Evolutionary conservation across 2,329 filamentous ascomycete species (phyloP), one percentile per base, ranked within the genome.

Genomic region (Monosporascus sp.): DNA sequence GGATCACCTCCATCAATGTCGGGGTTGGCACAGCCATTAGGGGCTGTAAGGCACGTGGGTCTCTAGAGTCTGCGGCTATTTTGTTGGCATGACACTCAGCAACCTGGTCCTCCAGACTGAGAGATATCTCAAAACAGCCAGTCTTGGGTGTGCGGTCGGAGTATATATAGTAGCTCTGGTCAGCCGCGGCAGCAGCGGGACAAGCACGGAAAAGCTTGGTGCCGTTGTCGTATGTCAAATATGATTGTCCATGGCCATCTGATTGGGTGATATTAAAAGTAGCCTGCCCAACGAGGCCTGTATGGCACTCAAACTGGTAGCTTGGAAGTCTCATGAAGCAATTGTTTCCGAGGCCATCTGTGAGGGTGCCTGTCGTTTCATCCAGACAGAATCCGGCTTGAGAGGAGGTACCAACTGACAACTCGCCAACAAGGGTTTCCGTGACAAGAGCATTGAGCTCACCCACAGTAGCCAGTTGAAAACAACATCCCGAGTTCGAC

Each of bases 301-400:
- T 58, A 35, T 60, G 62, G 37, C 65, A 68, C 40, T 63, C 55
- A 46, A 68, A 66, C 44, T 65, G 57, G 27, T 63, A 52, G 7
- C 50, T 50, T 7, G 63, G 63, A 17, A 31, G 53, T 38, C 58
- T 56, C 60, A 67, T 65, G 52, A 64, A 66, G 59, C 65, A 68
- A 26, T 60, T 60, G 40, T 66, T 59, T 7, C 58, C 60, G 6
- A 63, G 55, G 16, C 45, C 27, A 49, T 67, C 65, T 37, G 60
- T 51, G 50, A 68, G 56, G 14, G 61, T 64, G 40, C 60, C 60
- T 7, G 56, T 55, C 14, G 51, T 53, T 49, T 55, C 54, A 37
- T 65, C 58, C 6, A 65, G 51, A 37, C 64, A 65, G 51, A 68
- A 67, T 1, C 56, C 58, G 43, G 59, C 64, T 22, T 65, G 65